phyloP scores from a whole-genome alignment of 495 filamentous ascomycete genomes.

The Aspergillus heteromorphus region DNA sequence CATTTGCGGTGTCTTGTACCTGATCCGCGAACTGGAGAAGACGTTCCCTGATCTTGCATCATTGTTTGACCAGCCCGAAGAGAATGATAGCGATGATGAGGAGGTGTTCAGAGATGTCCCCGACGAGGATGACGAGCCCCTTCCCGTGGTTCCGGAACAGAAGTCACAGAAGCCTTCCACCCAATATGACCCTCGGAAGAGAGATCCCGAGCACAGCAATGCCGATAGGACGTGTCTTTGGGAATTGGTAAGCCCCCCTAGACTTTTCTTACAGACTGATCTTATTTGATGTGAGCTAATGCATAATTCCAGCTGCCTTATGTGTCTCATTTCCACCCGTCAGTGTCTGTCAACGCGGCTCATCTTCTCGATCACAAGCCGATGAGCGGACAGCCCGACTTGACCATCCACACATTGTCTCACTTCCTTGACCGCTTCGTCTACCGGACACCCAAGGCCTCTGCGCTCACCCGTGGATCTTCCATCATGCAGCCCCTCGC shows the following conservation, averaged over 20 bases:
- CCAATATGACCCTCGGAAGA: constrained; percentile 79
- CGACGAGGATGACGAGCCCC: constrained; percentile 46
- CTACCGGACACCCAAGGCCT: constrained; percentile 81
- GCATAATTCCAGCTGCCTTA: constrained; percentile 54
- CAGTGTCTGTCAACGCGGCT: constrained; percentile 80
- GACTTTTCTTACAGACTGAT: constrained; percentile 3
- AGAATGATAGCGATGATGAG: constrained; percentile 59
- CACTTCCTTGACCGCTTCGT: constrained; percentile 97
- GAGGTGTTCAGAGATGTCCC: constrained; percentile 68
- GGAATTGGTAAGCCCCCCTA: constrained; percentile 60
- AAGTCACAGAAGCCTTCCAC: constrained; percentile 28
- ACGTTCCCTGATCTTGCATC: constrained; percentile 69
- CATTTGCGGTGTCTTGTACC: constrained; percentile 79
- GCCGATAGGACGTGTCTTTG: constrained; percentile 87
- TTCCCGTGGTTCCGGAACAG: constrained; percentile 14
- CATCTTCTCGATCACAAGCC: constrained; percentile 59
- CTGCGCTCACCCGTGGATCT: constrained; percentile 55
- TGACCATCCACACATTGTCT: constrained; percentile 79
- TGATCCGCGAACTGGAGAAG: constrained; percentile 73
- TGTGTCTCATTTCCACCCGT: constrained; percentile 82
- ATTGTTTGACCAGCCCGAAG: constrained; percentile 68
- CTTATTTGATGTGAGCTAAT: constrained; percentile 4
- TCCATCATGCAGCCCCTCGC: constrained; percentile 96
- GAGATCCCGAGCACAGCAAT: constrained; percentile 85
- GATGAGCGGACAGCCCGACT: constrained; percentile 80